Base-by-base conservation (phyloP, 2,329 filamentous ascomycete species). In the Aspergillus persii region DNA sequence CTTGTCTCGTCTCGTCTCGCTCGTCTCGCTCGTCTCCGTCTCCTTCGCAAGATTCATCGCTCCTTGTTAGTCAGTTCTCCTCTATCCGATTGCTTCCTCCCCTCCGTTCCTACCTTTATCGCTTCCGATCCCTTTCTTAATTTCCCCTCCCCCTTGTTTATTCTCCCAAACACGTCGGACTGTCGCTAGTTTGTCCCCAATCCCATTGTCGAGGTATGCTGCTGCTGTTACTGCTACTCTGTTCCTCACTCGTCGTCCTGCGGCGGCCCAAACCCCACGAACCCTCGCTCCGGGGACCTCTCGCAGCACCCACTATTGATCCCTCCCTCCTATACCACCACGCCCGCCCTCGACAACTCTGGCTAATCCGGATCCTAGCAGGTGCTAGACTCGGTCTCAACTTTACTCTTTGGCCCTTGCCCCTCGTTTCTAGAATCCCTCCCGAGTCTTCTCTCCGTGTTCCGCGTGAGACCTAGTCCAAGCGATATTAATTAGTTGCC, bases 181-280 rank as follows among this genome's bases (percentile, higher is more conserved):
- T 15, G n/a, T 27, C 30, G 15, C 56, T 50, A n/a, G 39, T 54
- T 54, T 56, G 53, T 29, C 53, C 52, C 56, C 52, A 54, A 54
- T 61, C 59, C 64, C 67, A 69, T 70, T 68, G 61, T 68, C 56
- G 57, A 68, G 67, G 68, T 72, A 69, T 66, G 66, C 61, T 66
- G 31, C 58, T 60, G 49, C 53, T 65, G 44, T 56, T 64, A 44
- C 26, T 30, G 30, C 39, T 44, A 29, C 31, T 31, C 18, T 44
- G 60, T 58, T 63, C 58, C 64, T 62, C 64, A 61, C 63, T 63
- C 69, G 66, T 65, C 61, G 66, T 65, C 61, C 69, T 69, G 71
- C 69, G 69, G 70, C 71, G 63, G 66, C 70, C 71, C 71, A 73
- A 70, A 70, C 72, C 73, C 72, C 71, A 73, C 72, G 71, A 73